phyloP scores from a whole-genome alignment of 805 yeast species.

The Wickerhamomyces bovis region DNA sequence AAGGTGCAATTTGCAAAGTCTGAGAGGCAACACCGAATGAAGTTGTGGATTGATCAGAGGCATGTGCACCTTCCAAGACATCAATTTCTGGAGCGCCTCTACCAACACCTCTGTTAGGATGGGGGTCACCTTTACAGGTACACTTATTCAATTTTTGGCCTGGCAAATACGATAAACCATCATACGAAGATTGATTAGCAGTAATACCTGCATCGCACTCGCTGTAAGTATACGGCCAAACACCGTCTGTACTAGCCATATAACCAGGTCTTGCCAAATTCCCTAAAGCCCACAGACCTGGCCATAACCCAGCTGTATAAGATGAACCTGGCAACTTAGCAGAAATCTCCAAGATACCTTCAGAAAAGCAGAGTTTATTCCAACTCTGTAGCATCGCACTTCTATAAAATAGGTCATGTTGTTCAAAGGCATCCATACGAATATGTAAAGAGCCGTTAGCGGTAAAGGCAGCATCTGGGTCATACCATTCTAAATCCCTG shows the following conservation, averaged over 20 bases:
- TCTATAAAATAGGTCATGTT: constrained; percentile 75
- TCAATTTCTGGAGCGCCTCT: constrained; percentile 97
- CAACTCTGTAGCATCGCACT: constrained; percentile 91
- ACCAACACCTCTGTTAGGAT: constrained; percentile 83
- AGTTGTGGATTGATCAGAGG: constrained; percentile 31
- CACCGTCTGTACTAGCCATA: constrained; percentile 81
- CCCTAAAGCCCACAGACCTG: constrained; percentile 94
- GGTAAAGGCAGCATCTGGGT: constrained; percentile 84
- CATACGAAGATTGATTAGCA: constrained; percentile 84
- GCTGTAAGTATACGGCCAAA: constrained; percentile 91
- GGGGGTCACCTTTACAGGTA: constrained; percentile 77
- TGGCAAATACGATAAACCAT: constrained; percentile 80
- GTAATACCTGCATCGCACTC: constrained; percentile 92
- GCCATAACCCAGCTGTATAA: constrained; percentile 82
- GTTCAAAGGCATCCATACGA: constrained; percentile 74
- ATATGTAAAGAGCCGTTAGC: constrained; percentile 62
- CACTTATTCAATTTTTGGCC: constrained; percentile 78
- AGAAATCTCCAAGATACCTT: constrained; percentile 72
- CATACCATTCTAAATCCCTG: constrained; percentile 88
- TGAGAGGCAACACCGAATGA: constrained; percentile 68
- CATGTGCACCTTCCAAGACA: constrained; percentile 78
- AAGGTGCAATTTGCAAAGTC: constrained; percentile 88
- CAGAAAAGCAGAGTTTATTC: constrained; percentile 87
- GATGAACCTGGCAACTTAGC: constrained; percentile 79
- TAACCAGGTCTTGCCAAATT: constrained; percentile 91